A percentile compares a stretch with the other conserved stretches of the same genome.
phyloP scores from a whole-genome alignment of 2,329 filamentous ascomycete genomes.

The Pseudocercospora pini-densiflorae region DNA sequence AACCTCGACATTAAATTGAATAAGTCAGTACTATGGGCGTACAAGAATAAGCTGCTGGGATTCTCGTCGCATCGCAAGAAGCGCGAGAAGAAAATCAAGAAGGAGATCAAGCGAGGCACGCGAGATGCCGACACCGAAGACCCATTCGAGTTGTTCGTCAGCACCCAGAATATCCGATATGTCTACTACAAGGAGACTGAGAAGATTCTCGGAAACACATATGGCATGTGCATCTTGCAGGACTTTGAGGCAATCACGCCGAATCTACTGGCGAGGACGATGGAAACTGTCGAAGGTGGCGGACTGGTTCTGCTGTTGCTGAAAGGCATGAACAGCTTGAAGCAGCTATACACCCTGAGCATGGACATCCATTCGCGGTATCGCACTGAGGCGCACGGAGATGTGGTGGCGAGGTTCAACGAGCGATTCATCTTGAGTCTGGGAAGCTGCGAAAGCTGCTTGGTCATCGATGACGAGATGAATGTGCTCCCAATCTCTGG shows the following conservation, averaged over 20 bases:
- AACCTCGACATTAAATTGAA: constrained; percentile 89
- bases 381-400: constrained; percentile 91
- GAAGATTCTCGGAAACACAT: constrained; percentile 97
- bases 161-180: constrained; percentile 96
- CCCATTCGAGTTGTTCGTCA: constrained; percentile 96
- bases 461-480: constrained; percentile 96
- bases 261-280: constrained; percentile 91
- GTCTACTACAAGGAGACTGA: constrained; percentile 99
- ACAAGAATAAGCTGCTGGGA: constrained; percentile 95
- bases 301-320: constrained; percentile 87
- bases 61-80: constrained; percentile 98
- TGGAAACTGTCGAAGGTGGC: constrained; percentile 97
- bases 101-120: constrained; percentile 93
- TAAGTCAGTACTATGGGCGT: constrained; percentile 97
- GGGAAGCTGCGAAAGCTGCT: constrained; percentile 90
- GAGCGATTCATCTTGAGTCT: constrained; percentile 95
- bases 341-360: constrained; percentile 93
- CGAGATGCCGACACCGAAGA: constrained; percentile 92
- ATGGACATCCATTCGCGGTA: constrained; percentile 99
- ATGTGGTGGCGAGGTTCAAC: constrained; percentile 96
- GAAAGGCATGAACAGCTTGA: constrained; percentile 96
- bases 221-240: constrained; percentile 97
- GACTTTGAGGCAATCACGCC: constrained; percentile 98
- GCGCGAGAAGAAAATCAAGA: constrained; percentile 97
- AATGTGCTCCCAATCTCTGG: constrained; percentile 98